phyloP scores from a whole-genome alignment of 805 yeast genomes.

The Yamadazyma phyllophila region DNA sequence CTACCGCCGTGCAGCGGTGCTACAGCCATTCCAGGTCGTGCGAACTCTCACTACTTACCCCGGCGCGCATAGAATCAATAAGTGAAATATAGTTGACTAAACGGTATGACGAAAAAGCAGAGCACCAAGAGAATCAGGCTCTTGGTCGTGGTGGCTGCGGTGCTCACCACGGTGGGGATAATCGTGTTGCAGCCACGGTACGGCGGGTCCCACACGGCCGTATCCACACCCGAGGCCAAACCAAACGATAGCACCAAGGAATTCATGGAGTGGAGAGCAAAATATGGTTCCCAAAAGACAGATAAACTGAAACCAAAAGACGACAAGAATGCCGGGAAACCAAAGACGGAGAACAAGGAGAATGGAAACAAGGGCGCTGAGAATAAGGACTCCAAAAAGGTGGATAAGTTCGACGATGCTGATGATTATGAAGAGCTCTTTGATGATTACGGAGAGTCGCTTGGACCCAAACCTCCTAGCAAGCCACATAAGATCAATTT shows the following conservation, averaged over 20 bases:
- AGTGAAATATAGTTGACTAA: no score
- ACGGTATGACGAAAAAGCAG: conserved; percentile 10
- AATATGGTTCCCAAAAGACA: not conserved
- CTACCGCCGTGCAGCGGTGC: no score
- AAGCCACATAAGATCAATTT: not conserved
- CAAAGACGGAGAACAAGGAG: not conserved
- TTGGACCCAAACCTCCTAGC: not conserved
- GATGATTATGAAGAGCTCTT: conserved; percentile 3
- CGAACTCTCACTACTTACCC: no score
- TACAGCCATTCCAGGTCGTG: no score
- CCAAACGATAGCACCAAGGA: conserved; percentile 6
- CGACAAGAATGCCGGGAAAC: not conserved
- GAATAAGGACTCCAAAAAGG: not conserved
- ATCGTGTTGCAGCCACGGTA: not conserved
- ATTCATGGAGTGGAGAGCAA: conserved; percentile 10
- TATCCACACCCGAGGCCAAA: not conserved
- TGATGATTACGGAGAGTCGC: not conserved
- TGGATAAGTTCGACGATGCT: not conserved
- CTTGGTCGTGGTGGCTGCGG: conserved; percentile 7
- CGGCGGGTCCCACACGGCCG: not conserved
- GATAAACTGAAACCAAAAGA: not conserved
- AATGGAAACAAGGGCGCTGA: not conserved
- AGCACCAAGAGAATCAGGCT: conserved; percentile 10
- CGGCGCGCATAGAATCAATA: not conserved
- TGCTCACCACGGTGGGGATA: not conserved